A percentile compares a stretch with the other conserved stretches of the same genome.
These are phyloP conservation scores for Trichosanthes truncata DNA, from an alignment of 306 rosid species.

Conservation along the genomic window DNA sequence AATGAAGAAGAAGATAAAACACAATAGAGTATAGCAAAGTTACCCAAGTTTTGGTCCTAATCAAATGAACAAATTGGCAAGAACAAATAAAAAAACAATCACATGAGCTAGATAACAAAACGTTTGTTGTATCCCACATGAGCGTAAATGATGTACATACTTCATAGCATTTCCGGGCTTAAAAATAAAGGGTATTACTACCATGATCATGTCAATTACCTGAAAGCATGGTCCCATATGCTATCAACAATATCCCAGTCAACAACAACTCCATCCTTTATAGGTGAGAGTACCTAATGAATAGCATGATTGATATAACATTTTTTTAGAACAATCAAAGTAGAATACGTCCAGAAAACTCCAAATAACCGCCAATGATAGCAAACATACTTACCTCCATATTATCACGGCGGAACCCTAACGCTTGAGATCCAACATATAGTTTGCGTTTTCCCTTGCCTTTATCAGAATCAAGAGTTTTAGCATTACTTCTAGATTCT, in stretches of 20 bases:
- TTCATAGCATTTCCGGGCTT: not conserved
- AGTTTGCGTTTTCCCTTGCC: slow-evolving; percentile 69
- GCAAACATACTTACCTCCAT: slow-evolving; percentile 62
- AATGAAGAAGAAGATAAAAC: not conserved
- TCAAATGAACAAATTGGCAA: not conserved
- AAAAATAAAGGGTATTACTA: not conserved
- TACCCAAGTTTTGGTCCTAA: not conserved
- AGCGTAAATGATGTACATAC: not conserved
- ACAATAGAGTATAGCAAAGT: not conserved
- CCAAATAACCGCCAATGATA: not conserved
- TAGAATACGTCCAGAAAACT: not conserved
- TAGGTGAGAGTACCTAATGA: slow-evolving; percentile 64
- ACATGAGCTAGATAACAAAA: not conserved
- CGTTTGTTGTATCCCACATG: not conserved
- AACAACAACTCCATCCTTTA: slow-evolving; percentile 83
- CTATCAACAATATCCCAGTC: slow-evolving; percentile 96
- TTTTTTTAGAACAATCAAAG: not conserved
- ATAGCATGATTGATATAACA: slow-evolving; percentile 8
- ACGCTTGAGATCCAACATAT: slow-evolving; percentile 80
- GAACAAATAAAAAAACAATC: not conserved
- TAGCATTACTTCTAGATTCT: slow-evolving; percentile 42
- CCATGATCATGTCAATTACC: slow-evolving; percentile 24
- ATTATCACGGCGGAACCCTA: slow-evolving; percentile 84
- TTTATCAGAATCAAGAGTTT: slow-evolving; percentile 59
- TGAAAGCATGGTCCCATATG: slow-evolving; percentile 98